A percentile compares a stretch with the other conserved stretches of the same genome.
Evolutionary conservation across 2,329 filamentous ascomycete species (phyloP).

Genomic region (Colletotrichum zoysiae): DNA sequence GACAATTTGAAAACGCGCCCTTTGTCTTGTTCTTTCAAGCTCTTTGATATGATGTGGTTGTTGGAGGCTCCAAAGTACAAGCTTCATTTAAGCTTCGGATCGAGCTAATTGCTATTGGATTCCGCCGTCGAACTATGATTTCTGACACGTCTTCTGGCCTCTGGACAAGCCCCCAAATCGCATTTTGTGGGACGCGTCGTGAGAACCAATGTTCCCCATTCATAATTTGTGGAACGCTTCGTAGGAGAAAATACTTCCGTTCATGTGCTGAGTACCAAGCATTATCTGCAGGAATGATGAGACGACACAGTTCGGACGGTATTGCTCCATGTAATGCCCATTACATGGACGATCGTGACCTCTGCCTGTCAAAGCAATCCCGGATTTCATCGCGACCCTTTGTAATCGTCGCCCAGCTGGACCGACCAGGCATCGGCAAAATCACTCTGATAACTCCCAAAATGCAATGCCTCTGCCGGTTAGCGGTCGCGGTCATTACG

Average conservation of each 20-base stretch:
- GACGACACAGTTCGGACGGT: background rate
- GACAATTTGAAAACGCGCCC: too few relatives aligned
- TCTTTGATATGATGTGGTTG: too few relatives aligned
- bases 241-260: background rate
- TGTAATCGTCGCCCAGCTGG: slow-evolving; percentile 1
- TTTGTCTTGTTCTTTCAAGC: background rate
- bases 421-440: background rate
- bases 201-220: background rate
- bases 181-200: background rate
- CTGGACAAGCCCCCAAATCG: background rate
- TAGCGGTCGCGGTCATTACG: too few relatives aligned
- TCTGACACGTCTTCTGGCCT: too few relatives aligned
- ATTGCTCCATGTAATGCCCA: too few relatives aligned
- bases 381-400: background rate
- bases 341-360: background rate
- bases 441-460: slow-evolving; percentile 58
- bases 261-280: too few relatives aligned
- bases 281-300: too few relatives aligned
- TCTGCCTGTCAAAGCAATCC: too few relatives aligned
- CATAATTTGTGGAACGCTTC: background rate
- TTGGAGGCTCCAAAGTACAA: slow-evolving; percentile 42
- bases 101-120: background rate
- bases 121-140: background rate
- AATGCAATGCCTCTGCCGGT: too few relatives aligned
- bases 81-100: background rate